Percentiles rank a stretch among this genome's conserved stretches.
Conservation (phyloP, 306 rosid species). For the Dalbergia cultrata region DNA sequence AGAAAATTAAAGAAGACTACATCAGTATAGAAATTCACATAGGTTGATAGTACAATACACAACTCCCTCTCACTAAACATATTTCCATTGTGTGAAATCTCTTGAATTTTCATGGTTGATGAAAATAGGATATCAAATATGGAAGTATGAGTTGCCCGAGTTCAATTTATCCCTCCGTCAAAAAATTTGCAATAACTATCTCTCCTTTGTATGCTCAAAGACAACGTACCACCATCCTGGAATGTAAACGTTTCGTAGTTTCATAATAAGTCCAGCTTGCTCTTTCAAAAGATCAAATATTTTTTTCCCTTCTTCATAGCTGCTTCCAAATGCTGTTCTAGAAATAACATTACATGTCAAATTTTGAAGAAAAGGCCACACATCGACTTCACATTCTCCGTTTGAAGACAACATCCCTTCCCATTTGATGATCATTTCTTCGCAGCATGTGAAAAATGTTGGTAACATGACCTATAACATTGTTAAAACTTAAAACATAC, state of each 20-base stretch:
- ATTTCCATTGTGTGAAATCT: too few species aligned
- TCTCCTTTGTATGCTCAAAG: neutral
- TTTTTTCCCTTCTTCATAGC: slow-evolving; percentile 56
- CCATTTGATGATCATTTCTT: slow-evolving; percentile 55
- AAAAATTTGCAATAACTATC: too few species aligned
- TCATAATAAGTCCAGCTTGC: slow-evolving; percentile 12
- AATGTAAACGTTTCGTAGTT: slow-evolving; percentile 19
- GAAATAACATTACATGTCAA: slow-evolving; percentile 53
- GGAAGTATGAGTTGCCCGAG: too few species aligned
- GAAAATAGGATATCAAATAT: too few species aligned
- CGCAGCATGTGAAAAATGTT: slow-evolving; percentile 18
- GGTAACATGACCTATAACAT: slow-evolving; percentile 44
- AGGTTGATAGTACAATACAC: too few species aligned
- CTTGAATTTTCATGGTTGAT: too few species aligned
- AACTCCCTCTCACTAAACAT: too few species aligned
- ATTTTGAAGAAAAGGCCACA: slow-evolving; percentile 49
- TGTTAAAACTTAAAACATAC: neutral
- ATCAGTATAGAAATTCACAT: neutral
- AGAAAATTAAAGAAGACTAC: too few species aligned
- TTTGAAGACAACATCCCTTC: slow-evolving; percentile 36
- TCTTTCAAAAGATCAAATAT: slow-evolving; percentile 58
- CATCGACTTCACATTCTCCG: slow-evolving; percentile 52
- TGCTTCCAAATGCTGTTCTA: slow-evolving; percentile 57
- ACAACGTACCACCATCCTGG: slow-evolving; percentile 62
- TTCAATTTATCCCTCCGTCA: too few species aligned